Evolutionary conservation across 78 protist species (phyloP), one percentile per base, ranked within the genome.

Genomic region (Dictyostelium intermedium): DNA sequence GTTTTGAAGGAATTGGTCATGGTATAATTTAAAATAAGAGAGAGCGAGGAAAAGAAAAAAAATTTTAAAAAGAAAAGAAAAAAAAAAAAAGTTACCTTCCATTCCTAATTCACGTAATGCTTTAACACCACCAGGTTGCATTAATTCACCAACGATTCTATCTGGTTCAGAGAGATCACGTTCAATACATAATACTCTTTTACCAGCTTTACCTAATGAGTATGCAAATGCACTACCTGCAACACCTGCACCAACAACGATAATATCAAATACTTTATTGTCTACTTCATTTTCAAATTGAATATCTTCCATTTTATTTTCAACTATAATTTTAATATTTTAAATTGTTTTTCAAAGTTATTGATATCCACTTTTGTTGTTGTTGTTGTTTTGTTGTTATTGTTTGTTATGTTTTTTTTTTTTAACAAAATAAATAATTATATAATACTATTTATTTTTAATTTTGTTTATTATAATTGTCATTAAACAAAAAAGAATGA

Each of bases 121-220:
- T 37, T 14, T 35, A 14, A 96, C 84, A 61, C 98, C 98, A 27
- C 98, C 98, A 6, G 98, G 98, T 96, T 97, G 98, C 91, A 97
- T 92, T 34, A 97, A 91, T 82, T 97, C 98, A 37, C 98, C 98
- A 10, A 96, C 97, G 63, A 97, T 95, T 34, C 97, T 83, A 37
- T 97, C 97, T 5, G 98, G 98, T 72, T 95, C 96, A 10, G 78
- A 8, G 32, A 94, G 14, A 39, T 85, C 96, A 37, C 98, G 84
- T 81, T 97, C 98, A 5, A 97, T 16, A 39, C 91, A 66, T 14
- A 83, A 34, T 14, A 97, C 97, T 30, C 53, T 39, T 27, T 96
- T 76, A 39, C 97, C 97, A 11, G 94, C 61, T n/a, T 14, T 11
- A 13, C 94, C 98, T 34, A 96, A 83, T n/a, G 91, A 76, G 16